phyloP scores from a whole-genome alignment of 1,284 basidiomycete species.

The Heterobasidion occidentale region DNA sequence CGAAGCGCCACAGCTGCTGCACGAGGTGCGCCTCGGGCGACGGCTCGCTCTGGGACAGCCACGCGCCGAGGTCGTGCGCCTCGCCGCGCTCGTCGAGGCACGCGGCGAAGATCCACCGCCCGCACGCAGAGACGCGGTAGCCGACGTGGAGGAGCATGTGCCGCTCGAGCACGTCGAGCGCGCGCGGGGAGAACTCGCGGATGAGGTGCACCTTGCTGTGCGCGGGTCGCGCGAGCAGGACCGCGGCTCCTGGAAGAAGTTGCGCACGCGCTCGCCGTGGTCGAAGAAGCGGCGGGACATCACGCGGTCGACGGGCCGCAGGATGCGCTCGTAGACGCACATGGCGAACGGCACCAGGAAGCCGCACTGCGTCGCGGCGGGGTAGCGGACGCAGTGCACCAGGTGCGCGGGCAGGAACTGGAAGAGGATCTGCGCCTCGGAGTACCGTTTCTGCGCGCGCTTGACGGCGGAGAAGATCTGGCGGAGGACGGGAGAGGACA shows the following conservation, averaged over 20 bases:
- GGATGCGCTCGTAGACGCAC: conserved; percentile 65
- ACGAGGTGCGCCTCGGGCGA: conserved; percentile 33
- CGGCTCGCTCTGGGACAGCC: conserved; percentile 43
- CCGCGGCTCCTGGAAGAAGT: conserved; percentile 55
- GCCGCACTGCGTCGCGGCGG: conserved; percentile 28
- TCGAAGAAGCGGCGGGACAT: conserved; percentile 46
- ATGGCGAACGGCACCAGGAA: conserved; percentile 39
- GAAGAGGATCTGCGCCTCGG: conserved; percentile 41
- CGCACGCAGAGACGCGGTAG: conserved; percentile 54
- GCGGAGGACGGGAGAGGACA: conserved; percentile 54
- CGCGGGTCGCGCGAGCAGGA: conserved; percentile 47
- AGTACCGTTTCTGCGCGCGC: conserved; percentile 38
- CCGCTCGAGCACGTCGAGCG: conserved; percentile 63
- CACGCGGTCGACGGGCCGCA: conserved; percentile 47
- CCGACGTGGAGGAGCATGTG: conserved; percentile 70
- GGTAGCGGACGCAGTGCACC: conserved; percentile 31
- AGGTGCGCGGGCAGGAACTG: conserved; percentile 66
- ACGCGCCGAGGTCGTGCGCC: conserved; percentile 55
- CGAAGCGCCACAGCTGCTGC: conserved; percentile 61
- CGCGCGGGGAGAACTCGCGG: conserved; percentile 34
- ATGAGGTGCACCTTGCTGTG: conserved; percentile 36
- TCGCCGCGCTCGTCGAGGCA: conserved; percentile 75
- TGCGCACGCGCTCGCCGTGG: conserved; percentile 29
- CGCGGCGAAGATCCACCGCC: conserved; percentile 70
- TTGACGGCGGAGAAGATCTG: conserved; percentile 55